phyloP scores from a whole-genome alignment of 2,329 filamentous ascomycete genomes.

The Aspergillus chevalieri region DNA sequence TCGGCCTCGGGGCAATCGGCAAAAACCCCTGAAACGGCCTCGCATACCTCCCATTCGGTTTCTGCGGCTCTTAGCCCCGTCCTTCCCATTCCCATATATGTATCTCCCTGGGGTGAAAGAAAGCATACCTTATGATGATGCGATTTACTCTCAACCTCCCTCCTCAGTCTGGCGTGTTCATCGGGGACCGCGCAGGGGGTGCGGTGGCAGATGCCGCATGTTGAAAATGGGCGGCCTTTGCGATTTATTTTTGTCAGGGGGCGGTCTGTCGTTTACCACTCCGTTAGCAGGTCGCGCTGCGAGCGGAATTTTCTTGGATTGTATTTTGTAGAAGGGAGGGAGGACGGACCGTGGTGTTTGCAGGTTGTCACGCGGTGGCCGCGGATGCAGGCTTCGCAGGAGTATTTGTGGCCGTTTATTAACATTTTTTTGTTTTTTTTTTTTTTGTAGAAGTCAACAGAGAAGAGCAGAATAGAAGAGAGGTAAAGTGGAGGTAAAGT shows the following conservation, averaged over 20 bases:
- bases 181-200: constrained; percentile 85
- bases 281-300: not conserved
- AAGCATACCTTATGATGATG: constrained; percentile 21
- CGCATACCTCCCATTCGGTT: constrained; percentile 9
- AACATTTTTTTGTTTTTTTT: constrained; percentile 51
- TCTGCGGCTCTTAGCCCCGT: constrained; percentile 6
- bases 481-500: not conserved
- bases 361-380: constrained; percentile 96
- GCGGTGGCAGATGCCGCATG: constrained; percentile 83
- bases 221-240: constrained; percentile 90
- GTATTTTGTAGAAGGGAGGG: not conserved
- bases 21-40: constrained; percentile 9
- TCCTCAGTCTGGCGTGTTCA: constrained; percentile 65
- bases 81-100: not conserved
- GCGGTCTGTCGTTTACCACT: constrained; percentile 56
- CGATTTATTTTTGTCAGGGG: constrained; percentile 91
- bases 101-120: not conserved
- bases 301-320: not conserved
- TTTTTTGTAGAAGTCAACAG: constrained; percentile 3
- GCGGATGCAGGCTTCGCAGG: constrained; percentile 92
- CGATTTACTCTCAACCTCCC: constrained; percentile 27
- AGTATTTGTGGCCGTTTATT: constrained; percentile 92
- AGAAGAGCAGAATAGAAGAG: not conserved
- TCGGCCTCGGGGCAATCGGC: constrained; percentile 15
- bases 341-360: constrained; percentile 71